Percentiles rank a stretch among this genome's conserved stretches.
Evolutionary conservation across 805 yeast genomes (phyloP).

Genomic region (Barnettozyma sp.): DNA sequence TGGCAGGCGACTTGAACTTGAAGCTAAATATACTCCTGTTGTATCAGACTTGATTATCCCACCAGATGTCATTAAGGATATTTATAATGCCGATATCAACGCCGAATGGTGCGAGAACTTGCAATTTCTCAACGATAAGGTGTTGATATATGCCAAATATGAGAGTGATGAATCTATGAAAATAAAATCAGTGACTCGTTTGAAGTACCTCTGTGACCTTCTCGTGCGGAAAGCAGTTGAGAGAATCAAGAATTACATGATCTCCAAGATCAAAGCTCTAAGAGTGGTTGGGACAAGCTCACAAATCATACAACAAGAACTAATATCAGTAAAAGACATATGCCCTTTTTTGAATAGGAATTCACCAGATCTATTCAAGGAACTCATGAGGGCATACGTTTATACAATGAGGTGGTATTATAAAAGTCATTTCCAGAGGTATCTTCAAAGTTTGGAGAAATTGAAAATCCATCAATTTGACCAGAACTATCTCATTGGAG

Average conservation of each 20-base stretch:
- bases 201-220: constrained; percentile 35
- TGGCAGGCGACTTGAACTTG: constrained; percentile 39
- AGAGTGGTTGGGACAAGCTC: constrained; percentile 61
- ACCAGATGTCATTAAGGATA: constrained; percentile 55
- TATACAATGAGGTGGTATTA: constrained; percentile 95
- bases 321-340: constrained; percentile 57
- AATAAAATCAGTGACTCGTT: constrained; percentile 18
- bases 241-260: constrained; percentile 63
- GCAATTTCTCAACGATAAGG: constrained; percentile 50
- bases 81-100: constrained; percentile 51
- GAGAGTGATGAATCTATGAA: constrained; percentile 10
- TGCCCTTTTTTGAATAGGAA: constrained; percentile 49
- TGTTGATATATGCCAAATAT: constrained; percentile 44
- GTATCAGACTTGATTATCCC: constrained; percentile 71
- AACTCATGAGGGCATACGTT: constrained; percentile 71
- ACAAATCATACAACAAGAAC: constrained; percentile 62
- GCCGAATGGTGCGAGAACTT: constrained; percentile 62
- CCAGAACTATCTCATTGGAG: constrained; percentile 48
- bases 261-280: constrained; percentile 57
- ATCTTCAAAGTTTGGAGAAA: constrained; percentile 63
- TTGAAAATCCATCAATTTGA: constrained; percentile 52
- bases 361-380: constrained; percentile 58
- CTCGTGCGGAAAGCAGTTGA: constrained; percentile 62
- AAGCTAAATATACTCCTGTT: constrained; percentile 59
- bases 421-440: constrained; percentile 66